phyloP scores from a whole-genome alignment of 2,329 filamentous ascomycete species.

The Fusarium verticillioides region DNA sequence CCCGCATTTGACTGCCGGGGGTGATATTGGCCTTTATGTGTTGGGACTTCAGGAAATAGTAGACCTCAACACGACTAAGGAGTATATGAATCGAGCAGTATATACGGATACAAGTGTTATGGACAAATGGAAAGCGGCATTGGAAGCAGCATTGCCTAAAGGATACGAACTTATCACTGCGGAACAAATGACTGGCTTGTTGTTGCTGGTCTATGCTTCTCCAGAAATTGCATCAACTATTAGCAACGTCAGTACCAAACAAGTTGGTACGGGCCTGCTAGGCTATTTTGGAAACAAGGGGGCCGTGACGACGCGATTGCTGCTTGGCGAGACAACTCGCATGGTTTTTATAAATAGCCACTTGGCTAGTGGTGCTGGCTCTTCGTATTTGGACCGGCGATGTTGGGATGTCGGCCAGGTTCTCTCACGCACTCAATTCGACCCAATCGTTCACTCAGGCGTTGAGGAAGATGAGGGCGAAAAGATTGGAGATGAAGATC shows the following conservation, averaged over 20 bases:
- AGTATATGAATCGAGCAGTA: slow-evolving; percentile 74
- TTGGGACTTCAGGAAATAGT: slow-evolving; percentile 93
- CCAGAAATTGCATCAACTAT: slow-evolving; percentile 79
- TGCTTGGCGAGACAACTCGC: slow-evolving; percentile 89
- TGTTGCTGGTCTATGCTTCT: slow-evolving; percentile 87
- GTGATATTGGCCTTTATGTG: slow-evolving; percentile 88
- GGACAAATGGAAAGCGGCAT: slow-evolving; percentile 82
- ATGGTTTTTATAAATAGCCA: slow-evolving; percentile 93
- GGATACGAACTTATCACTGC: slow-evolving; percentile 82
- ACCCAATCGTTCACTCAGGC: slow-evolving; percentile 74
- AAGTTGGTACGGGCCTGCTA: slow-evolving; percentile 88
- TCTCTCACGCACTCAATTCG: slow-evolving; percentile 78
- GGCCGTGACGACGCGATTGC: slow-evolving; percentile 81
- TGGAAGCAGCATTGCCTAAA: slow-evolving; percentile 77
- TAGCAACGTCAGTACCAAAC: slow-evolving; percentile 82
- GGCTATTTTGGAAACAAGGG: slow-evolving; percentile 98
- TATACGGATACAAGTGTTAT: slow-evolving; percentile 79
- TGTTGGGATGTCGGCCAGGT: slow-evolving; percentile 93
- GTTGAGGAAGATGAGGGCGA: slow-evolving; percentile 73
- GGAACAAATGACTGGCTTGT: slow-evolving; percentile 86
- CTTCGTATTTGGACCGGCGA: slow-evolving; percentile 79
- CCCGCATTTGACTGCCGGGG: slow-evolving; percentile 63
- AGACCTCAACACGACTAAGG: slow-evolving; percentile 81
- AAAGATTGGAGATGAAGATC: slow-evolving; percentile 87
- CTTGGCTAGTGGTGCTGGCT: slow-evolving; percentile 86